phyloP scores from a whole-genome alignment of 768 basidiomycete genomes.

The Nidularia pulvinata region DNA sequence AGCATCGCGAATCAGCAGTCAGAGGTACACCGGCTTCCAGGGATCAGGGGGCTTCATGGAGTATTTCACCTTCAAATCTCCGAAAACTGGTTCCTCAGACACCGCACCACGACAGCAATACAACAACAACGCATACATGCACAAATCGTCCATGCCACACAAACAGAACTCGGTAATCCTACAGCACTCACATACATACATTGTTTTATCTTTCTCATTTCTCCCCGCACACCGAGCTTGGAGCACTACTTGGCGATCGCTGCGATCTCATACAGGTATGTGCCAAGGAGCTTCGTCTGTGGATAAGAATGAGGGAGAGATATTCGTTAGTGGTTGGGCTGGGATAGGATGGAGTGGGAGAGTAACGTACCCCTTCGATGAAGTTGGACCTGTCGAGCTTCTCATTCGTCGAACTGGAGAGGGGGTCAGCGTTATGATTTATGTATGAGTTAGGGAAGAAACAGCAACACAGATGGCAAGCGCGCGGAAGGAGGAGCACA shows the following conservation, averaged over 20 bases:
- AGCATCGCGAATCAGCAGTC: too few species aligned
- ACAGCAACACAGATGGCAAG: conserved; percentile 9
- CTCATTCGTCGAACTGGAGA: conserved; percentile 84
- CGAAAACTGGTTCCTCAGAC: too few species aligned
- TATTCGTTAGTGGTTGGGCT: background rate
- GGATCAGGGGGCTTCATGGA: too few species aligned
- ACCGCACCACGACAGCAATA: too few species aligned
- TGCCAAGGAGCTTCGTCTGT: conserved; percentile 75
- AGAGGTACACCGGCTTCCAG: too few species aligned
- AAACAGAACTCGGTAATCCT: too few species aligned
- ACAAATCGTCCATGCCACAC: too few species aligned
- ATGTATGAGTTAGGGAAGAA: background rate
- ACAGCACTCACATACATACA: too few species aligned
- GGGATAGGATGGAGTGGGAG: background rate
- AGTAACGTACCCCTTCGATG: conserved; percentile 69
- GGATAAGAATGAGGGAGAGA: background rate
- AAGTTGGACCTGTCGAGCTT: conserved; percentile 92
- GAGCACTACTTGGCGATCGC: conserved; percentile 14
- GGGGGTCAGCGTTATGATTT: background rate
- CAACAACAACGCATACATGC: too few species aligned
- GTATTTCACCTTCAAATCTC: too few species aligned
- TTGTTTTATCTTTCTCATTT: background rate
- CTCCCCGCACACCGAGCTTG: background rate
- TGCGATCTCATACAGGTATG: conserved; percentile 79
- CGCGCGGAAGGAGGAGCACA: too few species aligned